Base-by-base conservation (phyloP, 2,329 filamentous ascomycete species). In the Pseudopyricularia javanii region DNA sequence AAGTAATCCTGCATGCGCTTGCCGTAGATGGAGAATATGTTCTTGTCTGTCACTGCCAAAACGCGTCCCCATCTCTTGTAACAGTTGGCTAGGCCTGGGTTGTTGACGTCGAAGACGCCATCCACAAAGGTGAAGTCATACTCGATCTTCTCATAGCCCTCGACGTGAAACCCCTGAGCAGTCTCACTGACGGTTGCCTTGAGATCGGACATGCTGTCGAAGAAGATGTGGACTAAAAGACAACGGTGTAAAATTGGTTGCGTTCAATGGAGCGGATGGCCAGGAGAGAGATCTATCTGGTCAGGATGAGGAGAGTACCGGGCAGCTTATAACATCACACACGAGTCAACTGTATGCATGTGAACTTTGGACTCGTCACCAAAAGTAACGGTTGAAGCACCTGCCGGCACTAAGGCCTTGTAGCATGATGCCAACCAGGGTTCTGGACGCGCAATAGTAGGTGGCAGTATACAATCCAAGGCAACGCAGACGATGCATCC, bases 101-200 rank as follows among this genome's bases (percentile, higher is more conserved):
- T 85, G 57, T 71, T 60, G 43, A 71, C 60, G 62, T 85, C 70
- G 66, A 88, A 87, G 54, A 88, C 74, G 49, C 77, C 79, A 59
- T 88, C 83, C 48, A 87, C 74, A 66, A 88, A 86, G 53, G 80
- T 79, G 65, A 88, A 88, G 67, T 86, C 82, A 63, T 87, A 87
- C 62, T 85, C 79, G 62, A 87, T 86, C 73, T 85, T 87, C 72
- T 88, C 84, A 60, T 85, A 86, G 24, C 84, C 84, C 59, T 82
- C 79, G 56, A 87, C 83, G 58, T 84, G 79, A 68, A 87, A 87
- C 35, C 83, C 84, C 55, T 74, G 71, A 59, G 74, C 68, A 56
- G 80, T 86, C 68, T 83, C 77, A 24, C 37, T 43, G 37, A 43
- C 37, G 20, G 37, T 43, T 24, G 37, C 83, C 61, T 79, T 83